A percentile compares a stretch with the other conserved stretches of the same genome.
phyloP scores from a whole-genome alignment of 2,329 filamentous ascomycete genomes.

The Juglanconis sp. region DNA sequence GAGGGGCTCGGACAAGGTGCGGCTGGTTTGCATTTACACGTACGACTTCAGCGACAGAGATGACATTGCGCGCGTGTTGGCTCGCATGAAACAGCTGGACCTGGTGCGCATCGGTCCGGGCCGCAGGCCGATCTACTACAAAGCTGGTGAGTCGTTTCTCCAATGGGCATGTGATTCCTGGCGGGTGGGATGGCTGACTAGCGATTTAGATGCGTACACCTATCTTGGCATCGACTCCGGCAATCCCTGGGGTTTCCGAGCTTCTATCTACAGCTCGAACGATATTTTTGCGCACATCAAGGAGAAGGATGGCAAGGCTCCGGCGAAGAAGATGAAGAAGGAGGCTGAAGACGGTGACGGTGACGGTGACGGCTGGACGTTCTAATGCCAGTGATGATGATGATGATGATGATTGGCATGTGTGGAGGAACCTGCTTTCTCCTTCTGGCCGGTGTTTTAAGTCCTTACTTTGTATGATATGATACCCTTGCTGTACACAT shows the following conservation, averaged over 20 bases:
- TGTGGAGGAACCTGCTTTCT: background rate
- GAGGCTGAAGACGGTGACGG: no score
- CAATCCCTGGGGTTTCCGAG: conserved; percentile 61
- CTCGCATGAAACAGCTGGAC: conserved; percentile 58
- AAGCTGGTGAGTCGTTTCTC: conserved; percentile 53
- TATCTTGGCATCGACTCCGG: conserved; percentile 59
- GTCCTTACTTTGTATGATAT: conserved; percentile 1
- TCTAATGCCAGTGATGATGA: conserved; percentile 3
- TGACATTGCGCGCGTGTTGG: conserved; percentile 68
- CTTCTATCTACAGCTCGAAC: conserved; percentile 52
- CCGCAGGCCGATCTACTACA: conserved; percentile 68
- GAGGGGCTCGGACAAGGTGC: conserved; percentile 38
- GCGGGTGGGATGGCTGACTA: background rate
- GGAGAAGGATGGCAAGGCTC: conserved; percentile 7
- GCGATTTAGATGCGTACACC: conserved; percentile 59
- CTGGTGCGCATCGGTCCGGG: conserved; percentile 44
- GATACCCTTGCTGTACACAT: conserved; percentile 3
- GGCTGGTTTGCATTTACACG: conserved; percentile 77
- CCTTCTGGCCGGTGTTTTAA: background rate
- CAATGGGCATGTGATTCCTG: background rate
- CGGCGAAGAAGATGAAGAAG: background rate
- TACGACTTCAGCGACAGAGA: conserved; percentile 65
- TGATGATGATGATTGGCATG: background rate
- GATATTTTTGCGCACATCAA: conserved; percentile 33
- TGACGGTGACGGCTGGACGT: background rate